Evolutionary conservation across 2,329 filamentous ascomycete species (phyloP), one percentile per base, ranked within the genome.

Genomic region (Scedosporium minutisporum): DNA sequence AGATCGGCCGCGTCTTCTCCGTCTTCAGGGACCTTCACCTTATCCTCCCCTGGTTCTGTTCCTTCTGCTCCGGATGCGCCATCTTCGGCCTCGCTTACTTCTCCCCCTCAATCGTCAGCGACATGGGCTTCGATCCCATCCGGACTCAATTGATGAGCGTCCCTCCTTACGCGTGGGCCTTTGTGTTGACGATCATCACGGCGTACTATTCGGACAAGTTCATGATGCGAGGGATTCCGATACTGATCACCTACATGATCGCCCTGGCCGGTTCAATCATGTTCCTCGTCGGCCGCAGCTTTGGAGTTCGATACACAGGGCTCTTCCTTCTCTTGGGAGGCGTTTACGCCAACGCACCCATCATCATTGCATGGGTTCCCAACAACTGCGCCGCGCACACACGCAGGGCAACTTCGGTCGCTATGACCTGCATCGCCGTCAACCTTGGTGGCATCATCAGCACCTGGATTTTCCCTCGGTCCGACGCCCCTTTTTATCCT

Each of bases 321-420:
- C 84, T 81, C 0, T 91, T 90, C 73, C 76, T 91, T 0, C 88
- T 84, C 0, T 88, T 88, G 0, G 74, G 86, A 65, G 88, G 88
- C 0, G 90, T 90, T 63, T 91, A 90, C 66, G 87, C 88, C 0
- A 85, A 81, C 58, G 84, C 90, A 62, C 72, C 87, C 3, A 90
- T 90, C 69, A 90, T 86, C 0, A 84, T 91, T 21, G 82, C 85
- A 0, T 91, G 88, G 88, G 77, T 82, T 0, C 81, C 81, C 58
- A 91, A 91, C 70, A 91, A 91, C 25, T 57, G 51, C 51, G 51
- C 51, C 51, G 51, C 14, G 10, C 51, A 57, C 25, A 57, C 18
- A 10, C 51, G 51, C 25, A 10, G 51, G 18, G 51, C 51, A 10
- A 57, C 51, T 57, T 57, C 51, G 10, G 51, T 57, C 51, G 51